Evolutionary conservation across 1,139 yeast species (phyloP).

Genomic region (Taphrina wiesneri): DNA sequence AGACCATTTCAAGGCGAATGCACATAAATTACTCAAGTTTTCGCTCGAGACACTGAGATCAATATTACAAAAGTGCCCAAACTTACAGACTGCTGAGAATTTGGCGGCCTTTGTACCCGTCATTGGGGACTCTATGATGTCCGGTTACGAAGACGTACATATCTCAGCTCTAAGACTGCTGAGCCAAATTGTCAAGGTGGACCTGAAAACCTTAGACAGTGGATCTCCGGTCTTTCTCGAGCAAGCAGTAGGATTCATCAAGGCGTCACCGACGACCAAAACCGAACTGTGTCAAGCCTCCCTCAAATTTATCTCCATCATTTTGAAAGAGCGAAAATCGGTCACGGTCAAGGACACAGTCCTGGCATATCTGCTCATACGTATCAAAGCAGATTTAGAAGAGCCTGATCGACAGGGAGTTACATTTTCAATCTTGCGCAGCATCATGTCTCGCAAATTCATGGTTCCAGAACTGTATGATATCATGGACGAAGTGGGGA

Average conservation of each 20-base stretch:
- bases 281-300: constrained; percentile 82
- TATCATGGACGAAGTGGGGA: constrained; percentile 75
- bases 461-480: constrained; percentile 89
- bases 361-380: constrained; percentile 69
- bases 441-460: constrained; percentile 70
- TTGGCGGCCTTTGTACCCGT: constrained; percentile 75
- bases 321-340: constrained; percentile 68
- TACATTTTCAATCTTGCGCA: constrained; percentile 78
- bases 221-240: constrained; percentile 44
- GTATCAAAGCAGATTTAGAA: constrained; percentile 82
- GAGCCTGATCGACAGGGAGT: constrained; percentile 88
- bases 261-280: constrained; percentile 75
- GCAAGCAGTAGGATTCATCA: constrained; percentile 65
- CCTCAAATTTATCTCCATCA: constrained; percentile 69
- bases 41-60: constrained; percentile 75
- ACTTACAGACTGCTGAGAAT: constrained; percentile 60
- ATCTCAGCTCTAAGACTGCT: constrained; percentile 68
- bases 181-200: constrained; percentile 47
- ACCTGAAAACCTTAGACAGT: constrained; percentile 26
- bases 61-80: constrained; percentile 63
- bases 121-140: constrained; percentile 59
- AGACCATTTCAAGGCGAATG: constrained; percentile 34
- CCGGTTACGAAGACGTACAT: constrained; percentile 74
- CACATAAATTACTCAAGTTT: constrained; percentile 51
- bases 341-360: constrained; percentile 70